Conservation (phyloP, 139 green algal genomes). For the Chlorella sp. region DNA sequence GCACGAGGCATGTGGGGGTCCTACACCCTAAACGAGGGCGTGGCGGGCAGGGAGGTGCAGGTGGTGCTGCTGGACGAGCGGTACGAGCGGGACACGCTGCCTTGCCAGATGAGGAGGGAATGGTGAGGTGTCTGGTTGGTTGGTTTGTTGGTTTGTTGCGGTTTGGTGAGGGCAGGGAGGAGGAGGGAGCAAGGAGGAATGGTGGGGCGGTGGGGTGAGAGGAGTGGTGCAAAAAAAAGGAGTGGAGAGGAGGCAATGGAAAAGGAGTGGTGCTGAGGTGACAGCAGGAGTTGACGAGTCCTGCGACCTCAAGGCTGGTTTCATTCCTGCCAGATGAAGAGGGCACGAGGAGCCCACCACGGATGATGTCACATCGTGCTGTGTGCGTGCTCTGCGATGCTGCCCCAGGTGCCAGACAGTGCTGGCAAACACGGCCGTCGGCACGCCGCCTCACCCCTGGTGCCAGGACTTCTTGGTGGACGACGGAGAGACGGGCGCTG, state of each 20-base stretch:
- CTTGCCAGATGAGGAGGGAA: conserved; percentile 31
- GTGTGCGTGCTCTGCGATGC: too few species aligned
- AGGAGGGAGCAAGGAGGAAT: background rate
- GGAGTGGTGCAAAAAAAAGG: too few species aligned
- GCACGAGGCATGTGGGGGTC: conserved; percentile 30
- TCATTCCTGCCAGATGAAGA: too few species aligned
- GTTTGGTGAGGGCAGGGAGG: background rate
- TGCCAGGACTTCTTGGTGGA: conserved; percentile 45
- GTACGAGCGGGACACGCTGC: conserved; percentile 57
- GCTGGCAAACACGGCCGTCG: background rate
- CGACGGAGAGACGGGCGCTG: conserved; percentile 11
- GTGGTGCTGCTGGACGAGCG: conserved; percentile 61
- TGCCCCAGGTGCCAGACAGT: conserved; percentile 3
- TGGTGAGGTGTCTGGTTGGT: conserved; percentile 25
- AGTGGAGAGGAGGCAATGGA: too few species aligned
- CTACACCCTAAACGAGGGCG: conserved; percentile 37
- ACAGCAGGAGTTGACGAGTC: too few species aligned
- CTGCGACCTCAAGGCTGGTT: too few species aligned
- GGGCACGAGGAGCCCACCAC: too few species aligned
- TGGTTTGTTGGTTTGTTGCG: background rate
- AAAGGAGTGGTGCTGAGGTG: too few species aligned
- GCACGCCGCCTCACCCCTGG: conserved; percentile 14
- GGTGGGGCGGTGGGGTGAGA: too few species aligned
- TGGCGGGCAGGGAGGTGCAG: conserved; percentile 31
- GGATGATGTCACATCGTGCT: too few species aligned